Evolutionary conservation across 108 stramenopile species (phyloP).

Genomic region (Pinguiococcus pyrenoidosus): DNA sequence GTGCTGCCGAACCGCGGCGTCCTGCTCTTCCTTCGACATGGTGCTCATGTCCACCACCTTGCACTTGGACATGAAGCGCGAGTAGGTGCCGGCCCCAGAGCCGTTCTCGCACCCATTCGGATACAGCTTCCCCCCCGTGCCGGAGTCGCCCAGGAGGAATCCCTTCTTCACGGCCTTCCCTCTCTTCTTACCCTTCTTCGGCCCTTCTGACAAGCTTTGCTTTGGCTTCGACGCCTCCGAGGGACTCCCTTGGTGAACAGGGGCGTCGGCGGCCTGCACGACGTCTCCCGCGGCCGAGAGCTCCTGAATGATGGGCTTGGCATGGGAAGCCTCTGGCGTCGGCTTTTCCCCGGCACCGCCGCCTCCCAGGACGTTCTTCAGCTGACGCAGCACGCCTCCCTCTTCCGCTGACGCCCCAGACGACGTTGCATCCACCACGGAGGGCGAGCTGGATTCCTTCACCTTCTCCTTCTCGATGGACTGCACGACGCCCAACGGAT

Average conservation of each 20-base stretch:
- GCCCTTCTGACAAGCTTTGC: background rate
- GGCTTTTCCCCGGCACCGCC: no score
- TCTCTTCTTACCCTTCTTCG: background rate
- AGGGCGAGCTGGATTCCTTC: no score
- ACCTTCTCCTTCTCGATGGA: background rate
- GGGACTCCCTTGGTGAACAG: no score
- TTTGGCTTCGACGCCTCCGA: no score
- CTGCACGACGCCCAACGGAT: no score
- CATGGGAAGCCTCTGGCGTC: no score
- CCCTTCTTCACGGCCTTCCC: conserved; percentile 3
- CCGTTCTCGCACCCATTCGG: background rate
- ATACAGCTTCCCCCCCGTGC: background rate
- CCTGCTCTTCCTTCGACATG: background rate
- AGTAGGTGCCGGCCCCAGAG: background rate
- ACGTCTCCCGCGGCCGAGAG: background rate
- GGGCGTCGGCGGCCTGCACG: background rate
- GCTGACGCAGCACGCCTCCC: no score
- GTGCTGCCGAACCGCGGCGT: background rate
- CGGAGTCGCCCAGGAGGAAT: background rate
- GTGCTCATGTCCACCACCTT: background rate
- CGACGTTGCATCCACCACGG: no score
- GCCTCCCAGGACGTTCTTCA: no score
- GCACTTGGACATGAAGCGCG: conserved; percentile 4
- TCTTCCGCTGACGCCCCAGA: no score
- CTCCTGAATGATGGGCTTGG: background rate